phyloP scores from a whole-genome alignment of 2,329 filamentous ascomycete genomes.

The Arthrobotrys sphaeroides region DNA sequence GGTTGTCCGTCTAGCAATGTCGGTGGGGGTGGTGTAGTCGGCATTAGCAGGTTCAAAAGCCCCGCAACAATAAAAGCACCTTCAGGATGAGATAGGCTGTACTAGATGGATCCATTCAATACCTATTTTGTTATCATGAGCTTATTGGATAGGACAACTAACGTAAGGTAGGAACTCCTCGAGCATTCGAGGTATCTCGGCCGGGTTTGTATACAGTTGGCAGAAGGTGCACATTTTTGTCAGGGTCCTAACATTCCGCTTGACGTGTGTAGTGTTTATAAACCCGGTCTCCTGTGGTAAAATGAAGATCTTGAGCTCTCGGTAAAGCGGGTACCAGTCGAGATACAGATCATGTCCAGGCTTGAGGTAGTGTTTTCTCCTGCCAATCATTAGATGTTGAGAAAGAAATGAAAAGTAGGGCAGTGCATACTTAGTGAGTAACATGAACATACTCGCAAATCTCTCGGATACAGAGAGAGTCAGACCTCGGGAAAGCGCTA shows the following conservation, averaged over 20 bases:
- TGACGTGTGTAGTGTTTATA: slow-evolving; percentile 70
- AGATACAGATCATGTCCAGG: slow-evolving; percentile 87
- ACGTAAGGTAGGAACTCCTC: slow-evolving; percentile 77
- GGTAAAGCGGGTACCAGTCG: slow-evolving; percentile 93
- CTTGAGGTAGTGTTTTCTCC: slow-evolving; percentile 93
- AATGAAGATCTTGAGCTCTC: slow-evolving; percentile 89
- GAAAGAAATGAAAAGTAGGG: slow-evolving; percentile 59
- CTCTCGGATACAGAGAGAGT: slow-evolving; percentile 83
- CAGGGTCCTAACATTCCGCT: slow-evolving; percentile 75
- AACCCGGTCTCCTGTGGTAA: slow-evolving; percentile 80
- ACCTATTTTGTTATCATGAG: neutral
- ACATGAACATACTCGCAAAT: slow-evolving; percentile 96
- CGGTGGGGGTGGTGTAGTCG: slow-evolving; percentile 79
- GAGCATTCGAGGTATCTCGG: slow-evolving; percentile 81
- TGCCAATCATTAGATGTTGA: slow-evolving; percentile 61
- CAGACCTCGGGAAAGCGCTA: slow-evolving; percentile 87
- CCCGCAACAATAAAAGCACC: slow-evolving; percentile 93
- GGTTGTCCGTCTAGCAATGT: slow-evolving; percentile 80
- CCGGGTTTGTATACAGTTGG: slow-evolving; percentile 90
- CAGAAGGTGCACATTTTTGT: slow-evolving; percentile 90
- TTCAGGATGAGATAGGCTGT: slow-evolving; percentile 90
- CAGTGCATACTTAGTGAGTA: slow-evolving; percentile 79
- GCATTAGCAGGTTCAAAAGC: slow-evolving; percentile 84
- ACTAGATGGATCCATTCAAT: slow-evolving; percentile 64
- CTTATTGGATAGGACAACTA: slow-evolving; percentile 61